Percentiles rank a stretch among this genome's conserved stretches.
phyloP scores from a whole-genome alignment of 345 rosid genomes.

The Aurinia saxatilis region DNA sequence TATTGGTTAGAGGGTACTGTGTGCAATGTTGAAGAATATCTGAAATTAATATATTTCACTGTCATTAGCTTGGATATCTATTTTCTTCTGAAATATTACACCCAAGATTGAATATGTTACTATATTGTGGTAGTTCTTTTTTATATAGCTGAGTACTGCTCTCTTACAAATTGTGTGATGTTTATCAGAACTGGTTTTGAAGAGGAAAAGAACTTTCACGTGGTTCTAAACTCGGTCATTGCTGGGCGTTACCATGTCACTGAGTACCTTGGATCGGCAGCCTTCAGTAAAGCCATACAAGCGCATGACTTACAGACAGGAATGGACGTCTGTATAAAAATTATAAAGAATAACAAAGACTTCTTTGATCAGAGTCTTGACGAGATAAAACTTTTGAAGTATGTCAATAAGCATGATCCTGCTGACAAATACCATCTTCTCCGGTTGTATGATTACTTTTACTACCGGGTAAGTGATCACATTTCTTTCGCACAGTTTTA shows the following conservation, averaged over 20 bases:
- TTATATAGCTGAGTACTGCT: constrained; percentile 4
- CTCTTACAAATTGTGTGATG: constrained; percentile 7
- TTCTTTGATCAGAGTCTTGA: constrained; percentile 99
- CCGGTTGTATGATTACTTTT: constrained; percentile 95
- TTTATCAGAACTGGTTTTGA: constrained; percentile 94
- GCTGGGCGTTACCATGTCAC: constrained; percentile 99
- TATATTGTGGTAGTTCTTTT: not conserved
- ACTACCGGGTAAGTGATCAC: constrained; percentile 72
- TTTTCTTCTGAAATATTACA: not conserved
- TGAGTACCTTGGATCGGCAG: constrained; percentile 99
- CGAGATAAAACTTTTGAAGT: constrained; percentile 97
- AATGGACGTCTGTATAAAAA: constrained; percentile 97
- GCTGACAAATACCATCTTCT: constrained; percentile 93
- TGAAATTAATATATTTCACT: not conserved
- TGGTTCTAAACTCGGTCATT: constrained; percentile 83
- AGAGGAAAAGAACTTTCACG: constrained; percentile 99
- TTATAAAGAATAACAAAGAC: constrained; percentile 97
- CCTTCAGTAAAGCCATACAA: constrained; percentile 98
- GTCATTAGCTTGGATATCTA: not conserved
- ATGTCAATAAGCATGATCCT: constrained; percentile 98
- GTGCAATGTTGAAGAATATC: not conserved
- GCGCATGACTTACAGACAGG: constrained; percentile 99
- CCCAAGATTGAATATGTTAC: not conserved
- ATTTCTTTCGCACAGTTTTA: not conserved
- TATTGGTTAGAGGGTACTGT: constrained; percentile 1